Evolutionary conservation across 2,329 filamentous ascomycete species (phyloP), one percentile per base, ranked within the genome.

Genomic region (Dothidotthia symphoricarpi): DNA sequence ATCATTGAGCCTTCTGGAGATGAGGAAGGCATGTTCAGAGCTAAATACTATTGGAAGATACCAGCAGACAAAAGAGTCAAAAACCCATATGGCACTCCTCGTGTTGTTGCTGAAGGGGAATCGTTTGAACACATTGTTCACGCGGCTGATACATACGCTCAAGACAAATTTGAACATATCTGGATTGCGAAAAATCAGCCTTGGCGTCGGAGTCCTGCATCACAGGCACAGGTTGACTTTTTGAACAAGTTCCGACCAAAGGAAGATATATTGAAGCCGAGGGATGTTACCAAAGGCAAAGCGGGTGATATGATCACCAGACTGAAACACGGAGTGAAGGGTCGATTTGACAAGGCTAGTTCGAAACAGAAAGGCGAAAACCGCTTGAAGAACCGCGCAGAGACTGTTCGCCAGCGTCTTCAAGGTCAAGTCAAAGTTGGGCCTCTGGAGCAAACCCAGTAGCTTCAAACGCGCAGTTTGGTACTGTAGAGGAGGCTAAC

Each of bases 291-390:
- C 11, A 93, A 90, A 59, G 91, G 91, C 6, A 81, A 81, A 60
- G 90, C 89, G 4, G 77, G 77, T 4, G 90, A 96, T 62, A 90
- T 95, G 85, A 95, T 97, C 49, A 94, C 88, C 6, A 94, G 95
- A 66, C 61, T 95, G 45, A 91, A 85, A 64, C 86, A 93, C 61
- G 91, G 91, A 1, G 88, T 86, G 1, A 74, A 79, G 73, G 64
- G 86, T 68, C 46, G 80, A 69, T 69, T 53, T 24, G 53, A 59
- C 31, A 71, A 64, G 55, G 64, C 61, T 15, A 63, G 57, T 19
- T 58, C 55, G 3, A 60, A 58, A 38, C 63, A 61, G 28, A 54
- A 51, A 22, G 45, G 38, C 13, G 53, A 54, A 24, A 29, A 45
- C 16, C 54, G 56, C 32, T 52, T 48, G 24, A 57, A 48, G 30